Conservation (phyloP, 2,329 filamentous ascomycete genomes). For the Penicillium italicum region DNA sequence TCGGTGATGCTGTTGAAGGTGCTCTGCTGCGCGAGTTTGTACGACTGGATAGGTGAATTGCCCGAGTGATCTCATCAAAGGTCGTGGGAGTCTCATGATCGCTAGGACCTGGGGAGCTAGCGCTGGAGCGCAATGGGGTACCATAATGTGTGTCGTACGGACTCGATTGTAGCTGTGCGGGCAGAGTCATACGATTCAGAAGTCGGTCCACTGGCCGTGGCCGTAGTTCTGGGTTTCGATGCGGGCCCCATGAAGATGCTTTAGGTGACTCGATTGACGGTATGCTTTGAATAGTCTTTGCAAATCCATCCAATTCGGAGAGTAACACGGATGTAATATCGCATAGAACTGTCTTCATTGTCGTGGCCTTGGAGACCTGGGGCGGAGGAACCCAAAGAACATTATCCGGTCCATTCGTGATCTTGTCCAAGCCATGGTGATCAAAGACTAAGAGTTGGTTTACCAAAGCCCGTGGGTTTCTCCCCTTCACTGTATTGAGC, state of each 20-base stretch:
- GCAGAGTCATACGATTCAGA: slow-evolving; percentile 76
- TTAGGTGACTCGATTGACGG: slow-evolving; percentile 75
- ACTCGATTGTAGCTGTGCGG: slow-evolving; percentile 53
- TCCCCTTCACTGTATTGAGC: slow-evolving; percentile 66
- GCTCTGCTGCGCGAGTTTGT: slow-evolving; percentile 39
- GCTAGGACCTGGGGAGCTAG: slow-evolving; percentile 35
- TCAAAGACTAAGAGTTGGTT: slow-evolving; percentile 81
- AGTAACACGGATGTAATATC: slow-evolving; percentile 71
- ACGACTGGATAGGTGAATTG: slow-evolving; percentile 39
- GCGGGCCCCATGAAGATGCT: slow-evolving; percentile 42
- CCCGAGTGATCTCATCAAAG: slow-evolving; percentile 51
- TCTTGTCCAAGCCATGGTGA: slow-evolving; percentile 54
- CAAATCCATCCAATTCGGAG: slow-evolving; percentile 70
- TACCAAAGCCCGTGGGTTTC: slow-evolving; percentile 70
- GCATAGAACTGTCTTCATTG: slow-evolving; percentile 76
- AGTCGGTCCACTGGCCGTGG: slow-evolving; percentile 54
- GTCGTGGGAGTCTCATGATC: slow-evolving; percentile 50
- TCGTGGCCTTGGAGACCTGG: slow-evolving; percentile 68
- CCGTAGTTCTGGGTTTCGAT: slow-evolving; percentile 50
- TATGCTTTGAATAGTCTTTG: slow-evolving; percentile 68
- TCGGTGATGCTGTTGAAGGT: slow-evolving; percentile 42
- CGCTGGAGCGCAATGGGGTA: slow-evolving; percentile 39
- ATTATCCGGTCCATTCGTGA: slow-evolving; percentile 58
- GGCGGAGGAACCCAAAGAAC: slow-evolving; percentile 67
- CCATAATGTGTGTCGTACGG: slow-evolving; percentile 30